phyloP scores from a whole-genome alignment of 176 grass and related monocot genomes.

The Leersia perrieri region DNA sequence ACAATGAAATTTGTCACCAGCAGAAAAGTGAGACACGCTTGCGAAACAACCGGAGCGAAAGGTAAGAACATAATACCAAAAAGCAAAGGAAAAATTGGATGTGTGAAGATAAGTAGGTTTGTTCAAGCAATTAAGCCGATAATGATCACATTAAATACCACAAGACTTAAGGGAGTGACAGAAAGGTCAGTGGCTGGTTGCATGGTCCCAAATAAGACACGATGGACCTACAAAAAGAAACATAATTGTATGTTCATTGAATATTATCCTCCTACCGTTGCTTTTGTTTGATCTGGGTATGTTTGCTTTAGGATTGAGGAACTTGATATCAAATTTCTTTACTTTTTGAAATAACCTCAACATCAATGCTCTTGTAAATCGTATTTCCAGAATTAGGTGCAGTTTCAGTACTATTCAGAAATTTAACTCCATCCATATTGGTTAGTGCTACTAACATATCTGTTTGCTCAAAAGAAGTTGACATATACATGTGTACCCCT shows the following conservation, averaged over 20 bases:
- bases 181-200: slow-evolving; percentile 19
- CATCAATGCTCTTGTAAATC: background rate
- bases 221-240: background rate
- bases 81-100: background rate
- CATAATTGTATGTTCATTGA: background rate
- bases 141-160: slow-evolving; percentile 24
- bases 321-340: background rate
- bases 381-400: background rate
- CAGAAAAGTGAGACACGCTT: background rate
- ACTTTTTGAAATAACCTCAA: background rate
- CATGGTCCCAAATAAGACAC: background rate
- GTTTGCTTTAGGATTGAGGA: background rate
- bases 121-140: slow-evolving; percentile 33
- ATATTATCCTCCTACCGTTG: background rate
- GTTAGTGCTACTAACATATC: background rate
- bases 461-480: background rate
- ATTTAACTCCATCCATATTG: background rate
- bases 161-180: slow-evolving; percentile 1
- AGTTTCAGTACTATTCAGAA: background rate
- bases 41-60: background rate
- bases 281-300: background rate
- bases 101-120: background rate
- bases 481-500: background rate
- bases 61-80: background rate
- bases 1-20: background rate